Base-by-base conservation (phyloP, 73 alveolate genomes). In the Tetrahymena elliotti region DNA sequence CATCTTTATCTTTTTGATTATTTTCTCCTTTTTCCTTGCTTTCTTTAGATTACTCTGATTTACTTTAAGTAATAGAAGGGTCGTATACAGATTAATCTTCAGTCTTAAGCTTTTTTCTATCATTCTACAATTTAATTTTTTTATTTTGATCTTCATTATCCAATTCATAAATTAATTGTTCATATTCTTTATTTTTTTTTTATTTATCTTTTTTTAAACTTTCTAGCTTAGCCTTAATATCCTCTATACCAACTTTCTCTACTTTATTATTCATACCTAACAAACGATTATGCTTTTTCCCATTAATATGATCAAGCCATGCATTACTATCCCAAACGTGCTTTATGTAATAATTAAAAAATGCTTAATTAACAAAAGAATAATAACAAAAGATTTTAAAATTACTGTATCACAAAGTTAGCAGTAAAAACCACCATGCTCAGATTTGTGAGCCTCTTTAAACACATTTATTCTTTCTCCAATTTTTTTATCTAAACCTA, bases 251-350 rank as follows among this genome's bases (percentile, higher is more conserved):
- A 38, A 94, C 96, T 94, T 40, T 84, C 33, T 94, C 95, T 39
- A 84, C 95, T 33, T 94, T 94, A 93, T 84, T 94, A 41, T 94
- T 94, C 95, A 94, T 94, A 10, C 95, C 95, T 33, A 94, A 68
- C 24, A 94, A 94, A 35, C 95, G 41, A 84, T 88, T 88, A 47
- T 94, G 96, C 36, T 20, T 39, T 20, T 36, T 52, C 10, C 95
- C 93, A 52, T 94, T 88, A 15, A 88, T 35, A 24, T 94, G 96
- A 24, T 94, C 96, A 41, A 94, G 52, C 95, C 96, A 94, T 6
- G 95, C 39, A 34, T 40, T 40, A 88, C 95, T 52, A 88, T 94
- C 95, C 39, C 92, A 35, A 34, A 93, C 95, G 38, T 68, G 88
- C 88, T 68, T 68, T 68, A 68, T 68, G 10, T 16, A 24, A 27